These are phyloP conservation scores for Penicillium sp. DNA, from an alignment of 2,329 filamentous ascomycete genomes.

Conservation along the genomic window DNA sequence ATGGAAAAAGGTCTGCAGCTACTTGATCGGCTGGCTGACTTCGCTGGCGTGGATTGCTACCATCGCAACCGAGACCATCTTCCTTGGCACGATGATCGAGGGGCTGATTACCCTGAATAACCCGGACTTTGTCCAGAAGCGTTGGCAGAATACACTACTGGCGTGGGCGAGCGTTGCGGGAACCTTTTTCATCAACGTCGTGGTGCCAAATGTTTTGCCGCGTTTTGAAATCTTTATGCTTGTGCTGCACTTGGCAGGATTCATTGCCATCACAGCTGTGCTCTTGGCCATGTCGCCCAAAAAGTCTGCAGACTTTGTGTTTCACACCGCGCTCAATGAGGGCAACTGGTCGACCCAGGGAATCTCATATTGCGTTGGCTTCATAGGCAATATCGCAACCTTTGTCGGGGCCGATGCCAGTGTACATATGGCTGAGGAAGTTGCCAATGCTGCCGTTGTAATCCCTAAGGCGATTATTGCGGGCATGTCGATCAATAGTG, in stretches of 20 bases:
- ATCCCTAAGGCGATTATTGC: constrained; percentile 35
- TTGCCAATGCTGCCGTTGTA: constrained; percentile 30
- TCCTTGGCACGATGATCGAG: constrained; percentile 39
- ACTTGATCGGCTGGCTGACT: constrained; percentile 42
- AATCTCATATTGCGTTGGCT: constrained; percentile 30
- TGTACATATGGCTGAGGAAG: constrained; percentile 36
- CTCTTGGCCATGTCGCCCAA: constrained; percentile 28
- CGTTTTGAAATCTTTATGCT: constrained; percentile 40
- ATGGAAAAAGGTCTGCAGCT: constrained; percentile 39
- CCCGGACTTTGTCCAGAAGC: constrained; percentile 28
- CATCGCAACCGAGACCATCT: constrained; percentile 39
- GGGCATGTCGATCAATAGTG: constrained; percentile 31
- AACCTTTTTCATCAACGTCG: constrained; percentile 40
- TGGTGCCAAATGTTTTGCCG: constrained; percentile 37
- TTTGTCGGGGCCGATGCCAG: constrained; percentile 28
- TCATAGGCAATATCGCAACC: constrained; percentile 31
- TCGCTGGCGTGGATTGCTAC: constrained; percentile 41
- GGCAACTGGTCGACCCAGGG: constrained; percentile 31
- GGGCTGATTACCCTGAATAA: constrained; percentile 37
- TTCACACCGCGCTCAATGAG: constrained; percentile 28
- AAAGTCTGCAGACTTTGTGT: constrained; percentile 27
- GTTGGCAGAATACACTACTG: constrained; percentile 38
- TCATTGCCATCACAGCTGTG: constrained; percentile 40
- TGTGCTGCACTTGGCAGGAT: constrained; percentile 42
- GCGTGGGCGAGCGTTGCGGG: constrained; percentile 34